Base-by-base conservation (phyloP, 306 rosid genomes). In the Malus sylvestris region DNA sequence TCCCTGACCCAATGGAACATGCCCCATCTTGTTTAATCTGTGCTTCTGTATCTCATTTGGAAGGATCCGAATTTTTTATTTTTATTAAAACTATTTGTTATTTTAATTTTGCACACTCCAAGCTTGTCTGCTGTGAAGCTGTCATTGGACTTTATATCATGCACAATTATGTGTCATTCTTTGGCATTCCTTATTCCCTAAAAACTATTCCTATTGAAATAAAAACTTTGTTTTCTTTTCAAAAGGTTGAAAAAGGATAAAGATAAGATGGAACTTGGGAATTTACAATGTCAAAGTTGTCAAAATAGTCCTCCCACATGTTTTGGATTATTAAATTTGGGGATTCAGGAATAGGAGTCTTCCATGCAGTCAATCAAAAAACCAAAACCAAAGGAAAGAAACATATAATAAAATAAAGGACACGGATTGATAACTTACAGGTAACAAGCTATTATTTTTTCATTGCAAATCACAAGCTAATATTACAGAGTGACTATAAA, bases 71-170 rank as follows among this genome's bases (percentile, higher is more conserved):
- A 8, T 71, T 72, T 79, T 73, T 9, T 15, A 49, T 49, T 51
- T 51, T 51, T 74, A 78, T 51, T 52, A 74, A 76, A 68, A 57
- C 72, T 80, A 81, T 72, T 76, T 83, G 11, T 40, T 86, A 65
- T 65, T 71, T 71, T 75, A 72, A 63, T 44, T 81, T 71, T 84
- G 81, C 82, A 82, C 79, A 82, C 83, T 85, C 81, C 87, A 75
- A 85, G 27, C 74, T 83, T 89, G 90, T 89, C 87, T 87, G 86
- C 85, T 88, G 69, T 81, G 87, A 85, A 88, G 88, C 89, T 92
- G 90, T 89, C 97, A 85, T 80, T 66, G 88, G 89, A 85, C 80
- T 87, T 85, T 79, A 88, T 89, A 88, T 82, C 97, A 86, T 81
- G 68, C 90, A 84, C 87, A 85, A 86, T 86, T 78, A 72, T 86